These are phyloP conservation scores for Gymnopus androsaceus DNA, from an alignment of 1,284 basidiomycete genomes.

Conservation along the genomic window DNA sequence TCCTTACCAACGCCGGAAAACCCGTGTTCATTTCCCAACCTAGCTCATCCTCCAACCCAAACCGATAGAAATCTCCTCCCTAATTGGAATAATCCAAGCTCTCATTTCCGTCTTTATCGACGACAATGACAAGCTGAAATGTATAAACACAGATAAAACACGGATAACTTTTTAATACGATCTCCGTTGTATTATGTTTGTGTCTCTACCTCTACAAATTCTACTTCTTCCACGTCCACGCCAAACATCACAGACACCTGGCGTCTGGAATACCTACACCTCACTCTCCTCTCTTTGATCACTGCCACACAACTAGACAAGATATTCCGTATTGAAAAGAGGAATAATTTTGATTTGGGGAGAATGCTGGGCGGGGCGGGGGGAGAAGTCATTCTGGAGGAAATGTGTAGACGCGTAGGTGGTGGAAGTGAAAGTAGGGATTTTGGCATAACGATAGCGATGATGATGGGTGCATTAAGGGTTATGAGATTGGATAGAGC, in stretches of 20 bases:
- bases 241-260: slow-evolving; percentile 89
- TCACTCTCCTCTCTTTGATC: slow-evolving; percentile 90
- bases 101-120: slow-evolving; percentile 90
- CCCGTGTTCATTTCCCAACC: slow-evolving; percentile 71
- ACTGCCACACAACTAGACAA: slow-evolving; percentile 81
- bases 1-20: slow-evolving; percentile 94
- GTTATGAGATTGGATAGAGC: slow-evolving; percentile 75
- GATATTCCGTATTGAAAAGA: slow-evolving; percentile 86
- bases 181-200: slow-evolving; percentile 91
- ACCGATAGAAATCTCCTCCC: slow-evolving; percentile 69
- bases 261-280: slow-evolving; percentile 92
- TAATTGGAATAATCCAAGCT: slow-evolving; percentile 93
- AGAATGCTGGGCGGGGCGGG: slow-evolving; percentile 85
- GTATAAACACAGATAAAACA: slow-evolving; percentile 73
- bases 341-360: slow-evolving; percentile 90
- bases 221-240: too few species aligned
- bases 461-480: slow-evolving; percentile 79
- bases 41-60: slow-evolving; percentile 27
- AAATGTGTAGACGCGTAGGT: too few species aligned
- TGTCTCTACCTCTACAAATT: slow-evolving; percentile 85
- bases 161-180: slow-evolving; percentile 83
- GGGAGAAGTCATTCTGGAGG: too few species aligned
- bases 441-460: too few species aligned
- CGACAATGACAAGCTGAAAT: slow-evolving; percentile 80
- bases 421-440: too few species aligned